phyloP scores from a whole-genome alignment of 1,284 basidiomycete genomes.

The Leccinum subrobustum region DNA sequence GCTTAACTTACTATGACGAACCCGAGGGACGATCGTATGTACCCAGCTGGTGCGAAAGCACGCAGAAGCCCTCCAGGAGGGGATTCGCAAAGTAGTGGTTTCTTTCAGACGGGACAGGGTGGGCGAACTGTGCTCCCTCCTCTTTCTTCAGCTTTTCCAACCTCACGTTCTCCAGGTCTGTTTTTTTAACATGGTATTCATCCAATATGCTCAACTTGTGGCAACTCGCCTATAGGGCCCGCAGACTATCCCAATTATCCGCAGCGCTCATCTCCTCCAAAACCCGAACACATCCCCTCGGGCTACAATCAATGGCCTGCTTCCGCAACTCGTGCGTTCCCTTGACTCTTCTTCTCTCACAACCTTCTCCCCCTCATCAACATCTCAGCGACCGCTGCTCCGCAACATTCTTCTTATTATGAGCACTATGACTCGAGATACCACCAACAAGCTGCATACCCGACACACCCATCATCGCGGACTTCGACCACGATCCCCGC shows the following conservation, averaged over 20 bases:
- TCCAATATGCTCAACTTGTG: slow-evolving; percentile 53
- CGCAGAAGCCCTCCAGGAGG: slow-evolving; percentile 57
- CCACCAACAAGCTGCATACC: slow-evolving; percentile 44
- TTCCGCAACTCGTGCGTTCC: slow-evolving; percentile 43
- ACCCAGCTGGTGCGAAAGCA: slow-evolving; percentile 53
- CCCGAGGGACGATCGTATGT: slow-evolving; percentile 60
- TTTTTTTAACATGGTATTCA: slow-evolving; percentile 52
- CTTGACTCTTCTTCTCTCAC: slow-evolving; percentile 11
- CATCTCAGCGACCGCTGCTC: slow-evolving; percentile 35
- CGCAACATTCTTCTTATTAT: slow-evolving; percentile 50
- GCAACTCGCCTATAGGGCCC: slow-evolving; percentile 50
- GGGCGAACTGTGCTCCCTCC: slow-evolving; percentile 83
- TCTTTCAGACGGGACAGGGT: slow-evolving; percentile 77
- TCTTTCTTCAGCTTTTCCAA: slow-evolving; percentile 79
- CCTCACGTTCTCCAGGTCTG: slow-evolving; percentile 84
- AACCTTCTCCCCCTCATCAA: slow-evolving; percentile 5
- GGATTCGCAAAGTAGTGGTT: slow-evolving; percentile 58
- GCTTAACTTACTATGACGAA: slow-evolving; percentile 60
- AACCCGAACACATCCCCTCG: slow-evolving; percentile 52
- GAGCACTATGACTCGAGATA: slow-evolving; percentile 58
- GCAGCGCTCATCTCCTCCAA: slow-evolving; percentile 59
- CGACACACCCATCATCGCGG: slow-evolving; percentile 45
- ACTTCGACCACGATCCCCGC: slow-evolving; percentile 45
- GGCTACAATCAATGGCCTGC: slow-evolving; percentile 53
- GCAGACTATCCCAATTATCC: slow-evolving; percentile 54